Conservation (phyloP, 805 yeast species). For the Starmerella asiatica region DNA sequence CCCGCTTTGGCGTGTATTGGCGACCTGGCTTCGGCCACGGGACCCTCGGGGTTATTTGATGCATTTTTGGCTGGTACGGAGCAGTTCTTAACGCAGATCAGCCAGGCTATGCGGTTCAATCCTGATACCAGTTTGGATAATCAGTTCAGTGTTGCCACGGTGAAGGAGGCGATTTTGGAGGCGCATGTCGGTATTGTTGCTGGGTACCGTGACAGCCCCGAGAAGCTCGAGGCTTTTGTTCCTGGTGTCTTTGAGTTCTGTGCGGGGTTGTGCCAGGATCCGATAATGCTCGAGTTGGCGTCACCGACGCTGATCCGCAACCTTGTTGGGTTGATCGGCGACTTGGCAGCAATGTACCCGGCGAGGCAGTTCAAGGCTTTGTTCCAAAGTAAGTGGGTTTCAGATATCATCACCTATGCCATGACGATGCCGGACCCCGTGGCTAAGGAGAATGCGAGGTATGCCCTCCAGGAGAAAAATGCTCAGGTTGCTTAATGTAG, state of each 20-base stretch:
- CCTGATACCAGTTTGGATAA: conserved; percentile 55
- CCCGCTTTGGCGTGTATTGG: conserved; percentile 86
- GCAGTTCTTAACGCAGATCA: conserved; percentile 40
- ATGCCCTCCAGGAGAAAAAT: conserved; percentile 73
- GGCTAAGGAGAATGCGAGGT: conserved; percentile 85
- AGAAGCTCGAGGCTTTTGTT: conserved; percentile 49
- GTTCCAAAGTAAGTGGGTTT: conserved; percentile 65
- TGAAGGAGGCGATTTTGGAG: conserved; percentile 83
- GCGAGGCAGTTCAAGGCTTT: conserved; percentile 57
- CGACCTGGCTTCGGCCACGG: conserved; percentile 84
- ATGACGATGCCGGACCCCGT: conserved; percentile 45
- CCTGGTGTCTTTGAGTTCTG: conserved; percentile 60
- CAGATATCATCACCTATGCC: conserved; percentile 64
- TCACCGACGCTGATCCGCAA: conserved; percentile 66
- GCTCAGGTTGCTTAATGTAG: not conserved
- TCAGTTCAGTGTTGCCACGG: conserved; percentile 54
- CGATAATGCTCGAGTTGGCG: conserved; percentile 35
- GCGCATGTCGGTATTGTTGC: conserved; percentile 92
- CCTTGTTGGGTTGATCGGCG: conserved; percentile 85
- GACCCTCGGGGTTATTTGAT: conserved; percentile 57
- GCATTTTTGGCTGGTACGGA: conserved; percentile 70
- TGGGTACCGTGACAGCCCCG: conserved; percentile 63
- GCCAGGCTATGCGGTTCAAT: conserved; percentile 23
- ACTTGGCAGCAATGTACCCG: conserved; percentile 74
- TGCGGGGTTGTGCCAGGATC: conserved; percentile 44